phyloP scores from a whole-genome alignment of 768 basidiomycete species.

The Clitopilus hobsonii region DNA sequence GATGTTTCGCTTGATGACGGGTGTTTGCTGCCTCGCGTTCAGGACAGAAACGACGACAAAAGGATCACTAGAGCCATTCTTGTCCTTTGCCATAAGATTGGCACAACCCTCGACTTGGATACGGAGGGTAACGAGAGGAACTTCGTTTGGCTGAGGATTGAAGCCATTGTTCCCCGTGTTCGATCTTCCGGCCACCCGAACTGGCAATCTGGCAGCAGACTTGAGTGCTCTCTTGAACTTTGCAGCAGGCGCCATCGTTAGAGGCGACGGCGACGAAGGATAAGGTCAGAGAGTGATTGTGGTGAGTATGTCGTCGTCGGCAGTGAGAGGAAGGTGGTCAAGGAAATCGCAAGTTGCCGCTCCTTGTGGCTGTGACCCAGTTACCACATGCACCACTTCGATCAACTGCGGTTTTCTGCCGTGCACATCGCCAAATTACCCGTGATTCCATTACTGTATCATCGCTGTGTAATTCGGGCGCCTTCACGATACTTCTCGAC shows the following conservation, averaged over 20 bases:
- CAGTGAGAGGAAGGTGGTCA: not conserved
- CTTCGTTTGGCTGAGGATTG: constrained; percentile 53
- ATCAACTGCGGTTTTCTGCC: not conserved
- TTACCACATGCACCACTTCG: not conserved
- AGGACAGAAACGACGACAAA: constrained; percentile 56
- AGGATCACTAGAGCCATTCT: constrained; percentile 73
- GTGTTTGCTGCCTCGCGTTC: constrained; percentile 60
- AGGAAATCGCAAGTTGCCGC: not conserved
- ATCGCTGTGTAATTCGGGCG: not conserved
- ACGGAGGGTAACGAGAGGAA: constrained; percentile 60
- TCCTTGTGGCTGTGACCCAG: not conserved
- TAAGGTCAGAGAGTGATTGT: not conserved
- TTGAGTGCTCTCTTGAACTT: constrained; percentile 61
- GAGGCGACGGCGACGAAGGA: not conserved
- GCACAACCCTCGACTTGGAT: constrained; percentile 66
- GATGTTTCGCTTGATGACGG: constrained; percentile 66
- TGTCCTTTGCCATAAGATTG: constrained; percentile 58
- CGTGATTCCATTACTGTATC: not conserved
- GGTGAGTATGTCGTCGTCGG: not conserved
- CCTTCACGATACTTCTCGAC: too few species aligned
- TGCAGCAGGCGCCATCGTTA: constrained; percentile 31
- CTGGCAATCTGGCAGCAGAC: constrained; percentile 51
- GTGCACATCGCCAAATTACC: not conserved
- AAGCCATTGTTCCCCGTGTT: constrained; percentile 21
- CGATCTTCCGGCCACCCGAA: constrained; percentile 36